Percentiles rank a stretch among this genome's conserved stretches.
phyloP scores from a whole-genome alignment of 1,284 basidiomycete species.

The Irpex sp. region DNA sequence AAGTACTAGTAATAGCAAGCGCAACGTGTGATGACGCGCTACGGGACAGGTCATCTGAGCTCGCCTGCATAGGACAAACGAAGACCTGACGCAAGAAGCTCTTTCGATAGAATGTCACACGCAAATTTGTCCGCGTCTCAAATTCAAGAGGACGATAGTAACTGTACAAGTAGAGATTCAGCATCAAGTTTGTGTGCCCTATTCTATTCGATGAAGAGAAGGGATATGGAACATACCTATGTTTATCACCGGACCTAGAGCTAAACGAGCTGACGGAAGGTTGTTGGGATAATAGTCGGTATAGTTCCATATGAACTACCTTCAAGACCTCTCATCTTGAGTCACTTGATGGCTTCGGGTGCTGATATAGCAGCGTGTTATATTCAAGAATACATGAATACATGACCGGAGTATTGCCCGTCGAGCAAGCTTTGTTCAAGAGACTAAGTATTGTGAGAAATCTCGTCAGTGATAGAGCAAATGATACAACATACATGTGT shows the following conservation, averaged over 20 bases:
- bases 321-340: not conserved
- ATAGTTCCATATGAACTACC: not conserved
- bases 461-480: not conserved
- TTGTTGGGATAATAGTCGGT: not conserved
- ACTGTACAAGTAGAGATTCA: not conserved
- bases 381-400: not conserved
- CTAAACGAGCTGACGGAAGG: not conserved
- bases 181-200: not conserved
- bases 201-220: not conserved
- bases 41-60: not conserved
- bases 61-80: not conserved
- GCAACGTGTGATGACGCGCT: not conserved
- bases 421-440: not conserved
- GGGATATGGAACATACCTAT: not conserved
- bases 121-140: too few relatives aligned
- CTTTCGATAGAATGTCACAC: too few relatives aligned
- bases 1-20: not conserved
- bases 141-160: not conserved
- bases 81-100: too few relatives aligned
- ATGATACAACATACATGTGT: not conserved
- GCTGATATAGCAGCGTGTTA: not conserved
- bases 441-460: not conserved
- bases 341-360: not conserved
- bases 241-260: not conserved
- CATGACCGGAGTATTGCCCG: not conserved